phyloP scores from a whole-genome alignment of 495 filamentous ascomycete genomes.

The Friedmanniomyces simplex region DNA sequence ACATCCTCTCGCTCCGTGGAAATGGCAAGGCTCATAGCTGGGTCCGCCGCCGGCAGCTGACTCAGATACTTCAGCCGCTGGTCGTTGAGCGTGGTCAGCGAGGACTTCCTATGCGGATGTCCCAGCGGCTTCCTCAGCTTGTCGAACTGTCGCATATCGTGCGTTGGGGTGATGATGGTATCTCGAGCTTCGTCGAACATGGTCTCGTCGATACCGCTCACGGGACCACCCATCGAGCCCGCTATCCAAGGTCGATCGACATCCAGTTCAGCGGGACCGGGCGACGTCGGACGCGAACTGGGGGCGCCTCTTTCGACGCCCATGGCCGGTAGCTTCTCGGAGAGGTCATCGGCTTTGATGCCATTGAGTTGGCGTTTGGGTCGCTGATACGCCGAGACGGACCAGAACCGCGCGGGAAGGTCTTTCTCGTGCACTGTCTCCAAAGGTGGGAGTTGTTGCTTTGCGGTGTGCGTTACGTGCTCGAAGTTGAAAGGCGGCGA shows the following conservation, averaged over 20 bases:
- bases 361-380: slow-evolving; percentile 50
- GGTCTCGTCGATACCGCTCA: slow-evolving; percentile 2
- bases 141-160: not conserved
- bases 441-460: slow-evolving; percentile 50
- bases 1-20: not conserved
- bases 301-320: slow-evolving; percentile 1
- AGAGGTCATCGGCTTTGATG: slow-evolving; percentile 53
- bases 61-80: not conserved
- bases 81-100: slow-evolving; percentile 4
- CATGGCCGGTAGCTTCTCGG: slow-evolving; percentile 19
- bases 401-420: slow-evolving; percentile 55
- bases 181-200: slow-evolving; percentile 6
- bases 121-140: not conserved
- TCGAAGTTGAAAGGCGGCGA: slow-evolving; percentile 84
- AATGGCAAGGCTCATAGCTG: no score
- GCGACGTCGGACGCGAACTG: slow-evolving; percentile 10
- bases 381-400: slow-evolving; percentile 56
- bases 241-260: not conserved
- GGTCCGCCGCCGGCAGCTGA: not conserved
- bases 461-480: slow-evolving; percentile 68
- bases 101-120: slow-evolving; percentile 9
- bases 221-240: not conserved
- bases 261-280: not conserved
- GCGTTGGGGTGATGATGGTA: not conserved
- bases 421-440: slow-evolving; percentile 49